Conservation (phyloP, 108 stramenopile species). For the Stephanodiscus triporus region DNA sequence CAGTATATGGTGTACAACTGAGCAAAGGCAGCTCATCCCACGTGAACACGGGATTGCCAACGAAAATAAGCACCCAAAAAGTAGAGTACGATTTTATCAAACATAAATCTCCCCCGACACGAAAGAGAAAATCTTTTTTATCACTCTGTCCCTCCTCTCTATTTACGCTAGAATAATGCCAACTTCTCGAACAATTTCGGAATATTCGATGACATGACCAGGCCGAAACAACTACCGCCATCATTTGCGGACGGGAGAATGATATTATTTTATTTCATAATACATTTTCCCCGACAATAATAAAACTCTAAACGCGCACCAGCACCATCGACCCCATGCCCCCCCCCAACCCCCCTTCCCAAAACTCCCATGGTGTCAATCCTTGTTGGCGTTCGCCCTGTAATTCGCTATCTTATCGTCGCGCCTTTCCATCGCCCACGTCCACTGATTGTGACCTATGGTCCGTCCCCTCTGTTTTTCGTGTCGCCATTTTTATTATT, state of each 20-base stretch:
- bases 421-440: slow-evolving; percentile 67
- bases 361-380: not conserved
- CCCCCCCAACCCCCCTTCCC: not conserved
- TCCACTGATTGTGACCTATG: slow-evolving; percentile 57
- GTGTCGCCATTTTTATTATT: not conserved
- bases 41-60: not conserved
- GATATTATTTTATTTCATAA: no score
- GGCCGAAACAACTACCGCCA: no score
- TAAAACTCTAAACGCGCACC: no score
- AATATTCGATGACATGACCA: no score
- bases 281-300: no score
- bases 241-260: no score
- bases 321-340: not conserved
- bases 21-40: not conserved
- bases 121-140: not conserved
- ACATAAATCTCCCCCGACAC: not conserved
- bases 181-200: no score
- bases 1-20: slow-evolving; percentile 93
- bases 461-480: slow-evolving; percentile 49
- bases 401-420: slow-evolving; percentile 43
- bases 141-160: no score
- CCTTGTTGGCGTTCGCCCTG: slow-evolving; percentile 28
- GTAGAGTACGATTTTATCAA: not conserved
- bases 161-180: no score
- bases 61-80: not conserved